Conservation (phyloP, 2,329 filamentous ascomycete species). For the Penicillium sp. region DNA sequence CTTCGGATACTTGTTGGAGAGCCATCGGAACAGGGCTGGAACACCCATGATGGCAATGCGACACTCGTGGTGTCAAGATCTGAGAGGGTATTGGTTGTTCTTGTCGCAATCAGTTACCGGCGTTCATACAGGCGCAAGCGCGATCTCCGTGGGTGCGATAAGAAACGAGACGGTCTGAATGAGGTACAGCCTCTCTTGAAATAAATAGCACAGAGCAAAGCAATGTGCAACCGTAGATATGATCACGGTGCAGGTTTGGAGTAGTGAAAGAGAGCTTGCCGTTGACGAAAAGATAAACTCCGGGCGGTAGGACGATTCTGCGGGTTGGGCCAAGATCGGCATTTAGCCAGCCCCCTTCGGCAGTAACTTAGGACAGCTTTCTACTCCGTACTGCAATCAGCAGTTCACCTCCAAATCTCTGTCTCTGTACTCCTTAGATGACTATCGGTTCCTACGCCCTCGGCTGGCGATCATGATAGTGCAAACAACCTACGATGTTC, state of each 20-base stretch:
- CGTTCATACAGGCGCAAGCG: slow-evolving; percentile 7
- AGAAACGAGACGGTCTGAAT: neutral
- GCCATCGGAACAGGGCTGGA: slow-evolving; percentile 91
- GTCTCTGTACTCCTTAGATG: slow-evolving; percentile 27
- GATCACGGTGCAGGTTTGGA: slow-evolving; percentile 16
- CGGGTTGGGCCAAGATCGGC: slow-evolving; percentile 17
- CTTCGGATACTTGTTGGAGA: slow-evolving; percentile 95
- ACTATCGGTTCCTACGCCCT: slow-evolving; percentile 23
- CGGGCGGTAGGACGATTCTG: slow-evolving; percentile 22
- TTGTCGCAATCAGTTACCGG: slow-evolving; percentile 13
- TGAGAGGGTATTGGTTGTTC: slow-evolving; percentile 5
- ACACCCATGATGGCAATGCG: slow-evolving; percentile 68
- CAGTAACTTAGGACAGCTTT: slow-evolving; percentile 25
- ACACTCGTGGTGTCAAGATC: slow-evolving; percentile 7
- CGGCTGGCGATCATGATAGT: slow-evolving; percentile 42
- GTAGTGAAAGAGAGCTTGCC: slow-evolving; percentile 16
- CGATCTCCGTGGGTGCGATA: neutral
- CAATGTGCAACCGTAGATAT: slow-evolving; percentile 14
- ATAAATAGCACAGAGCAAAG: neutral
- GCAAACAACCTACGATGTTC: slow-evolving; percentile 44
- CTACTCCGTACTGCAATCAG: slow-evolving; percentile 11
- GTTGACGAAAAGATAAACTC: slow-evolving; percentile 21
- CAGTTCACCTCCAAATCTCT: slow-evolving; percentile 6
- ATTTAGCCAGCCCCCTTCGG: slow-evolving; percentile 18
- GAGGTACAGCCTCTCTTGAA: neutral